Evolutionary conservation across 1,139 yeast genomes (phyloP), one percentile per base, ranked within the genome.

Genomic region (Kluyveromyces marxianus): DNA sequence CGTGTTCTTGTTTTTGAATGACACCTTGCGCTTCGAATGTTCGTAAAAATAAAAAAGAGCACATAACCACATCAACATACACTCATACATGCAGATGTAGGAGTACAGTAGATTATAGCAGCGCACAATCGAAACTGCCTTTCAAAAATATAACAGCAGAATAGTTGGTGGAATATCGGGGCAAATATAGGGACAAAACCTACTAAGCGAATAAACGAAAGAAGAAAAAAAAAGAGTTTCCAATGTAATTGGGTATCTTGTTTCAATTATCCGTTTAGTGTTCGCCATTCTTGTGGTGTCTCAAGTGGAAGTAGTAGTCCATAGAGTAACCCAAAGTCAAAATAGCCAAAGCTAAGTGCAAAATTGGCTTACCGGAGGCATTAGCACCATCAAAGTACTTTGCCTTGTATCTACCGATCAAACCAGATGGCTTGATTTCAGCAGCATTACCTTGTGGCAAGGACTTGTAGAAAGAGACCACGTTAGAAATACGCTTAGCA

Each of bases 401-500:
- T 63, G 83, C 87, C 70, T 77, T 81, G 76, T 86, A 86, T 69
- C 77, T 69, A 59, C 83, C 89, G 57, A 84, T 68, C 59, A 89
- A 81, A 57, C 85, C 79, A 58, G 77, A 70, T 60, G 94, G 81
- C 68, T 80, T 76, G 67, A 75, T 72, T 8, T 54, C 56, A 54
- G 90, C 82, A 52, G 95, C 94, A 53, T 86, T 75, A 43, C 98
- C 98, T 69, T 89, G 90, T 66, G 98, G 98, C 63, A 92, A 80
- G 61, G 89, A 83, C 76, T 90, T 86, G 84, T 92, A 92, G 79
- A 92, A 89, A 56, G 87, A 77, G 60, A 92, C 97, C 62, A 92
- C 96, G 68, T 87, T 87, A 59, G 87, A 83, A 85, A 92, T 88
- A 75, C 96, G 88, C 79, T 88, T 88, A 60, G 97, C 97, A 64